Base-by-base conservation (phyloP, 2,329 filamentous ascomycete species). In the Penicillium sclerotiorum region DNA sequence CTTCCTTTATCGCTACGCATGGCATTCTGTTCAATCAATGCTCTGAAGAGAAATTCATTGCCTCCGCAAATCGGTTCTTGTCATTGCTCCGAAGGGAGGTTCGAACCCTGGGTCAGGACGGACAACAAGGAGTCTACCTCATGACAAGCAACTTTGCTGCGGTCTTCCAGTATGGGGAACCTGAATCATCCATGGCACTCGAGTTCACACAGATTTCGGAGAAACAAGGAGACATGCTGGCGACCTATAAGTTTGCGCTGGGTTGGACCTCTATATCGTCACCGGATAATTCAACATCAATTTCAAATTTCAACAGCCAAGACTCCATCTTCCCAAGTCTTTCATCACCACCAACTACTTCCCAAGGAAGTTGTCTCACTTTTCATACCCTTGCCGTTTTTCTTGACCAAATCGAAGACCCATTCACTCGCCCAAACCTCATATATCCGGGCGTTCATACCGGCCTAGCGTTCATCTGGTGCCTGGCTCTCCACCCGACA, bases 381-480 rank as follows among this genome's bases (percentile, higher is more conserved):
- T 73, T 72, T 57, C 64, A 73, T 25, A 76, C 73, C 0, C 68
- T 80, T 5, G 62, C 67, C 2, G 57, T 76, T 11, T 70, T 75
- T 22, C 70, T 81, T 9, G 69, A 70, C 23, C 74, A 78, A n/a
- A 62, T 74, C 2, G 74, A 74, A 4, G 76, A 82, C 50, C 75
- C 74, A 30, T 79, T 80, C n/a, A n/a, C n/a, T n/a, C n/a, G n/a
- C n/a, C n/a, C n/a, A n/a, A n/a, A n/a, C n/a, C n/a, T n/a, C 49
- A 72, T 80, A 12, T 71, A 83, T 35, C 77, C 81, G 17, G 76
- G 77, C 55, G 70, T 83, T 4, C 80, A 85, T 57, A 67, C 81
- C 22, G 76, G 77, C 36, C 71, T 85, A 17, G 73, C 76, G 11
- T 84, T 83, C 56, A 60, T 84, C 11, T 76, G 71, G 68, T 70